Evolutionary conservation across 2,329 filamentous ascomycete genomes (phyloP).

Genomic region (Hirsutella thompsonii): DNA sequence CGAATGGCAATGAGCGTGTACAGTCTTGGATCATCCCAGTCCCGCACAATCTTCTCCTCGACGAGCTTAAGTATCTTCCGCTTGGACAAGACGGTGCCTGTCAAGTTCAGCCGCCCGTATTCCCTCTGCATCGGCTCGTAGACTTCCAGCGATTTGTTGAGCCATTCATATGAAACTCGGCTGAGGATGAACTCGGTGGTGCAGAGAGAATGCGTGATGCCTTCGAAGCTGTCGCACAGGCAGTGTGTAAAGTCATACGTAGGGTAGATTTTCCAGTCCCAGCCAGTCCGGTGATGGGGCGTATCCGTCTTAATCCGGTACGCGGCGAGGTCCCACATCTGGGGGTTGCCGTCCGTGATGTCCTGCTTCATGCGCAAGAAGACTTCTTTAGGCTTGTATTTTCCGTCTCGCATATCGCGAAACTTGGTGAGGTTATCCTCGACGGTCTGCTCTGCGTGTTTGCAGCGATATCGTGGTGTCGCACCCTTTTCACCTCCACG

Average conservation of each 20-base stretch:
- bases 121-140: conserved; percentile 93
- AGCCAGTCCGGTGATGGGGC: conserved; percentile 66
- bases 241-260: conserved; percentile 91
- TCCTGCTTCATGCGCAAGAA: conserved; percentile 91
- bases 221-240: conserved; percentile 83
- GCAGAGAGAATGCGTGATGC: conserved; percentile 83
- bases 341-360: conserved; percentile 70
- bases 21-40: conserved; percentile 83
- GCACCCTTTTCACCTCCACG: conserved; percentile 63
- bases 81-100: conserved; percentile 79
- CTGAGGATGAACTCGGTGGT: conserved; percentile 86
- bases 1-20: conserved; percentile 79
- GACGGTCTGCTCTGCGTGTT: conserved; percentile 60
- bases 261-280: conserved; percentile 85
- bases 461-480: conserved; percentile 63
- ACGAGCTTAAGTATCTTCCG: conserved; percentile 72
- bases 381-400: conserved; percentile 74
- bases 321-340: conserved; percentile 93
- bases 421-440: conserved; percentile 76
- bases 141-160: conserved; percentile 69
- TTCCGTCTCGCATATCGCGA: conserved; percentile 78
- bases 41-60: conserved; percentile 62
- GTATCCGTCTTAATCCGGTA: conserved; percentile 67
- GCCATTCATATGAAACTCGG: conserved; percentile 79
- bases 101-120: conserved; percentile 53